phyloP scores from a whole-genome alignment of 139 green algal species.

The Chlamydomonas asymmetrica region DNA sequence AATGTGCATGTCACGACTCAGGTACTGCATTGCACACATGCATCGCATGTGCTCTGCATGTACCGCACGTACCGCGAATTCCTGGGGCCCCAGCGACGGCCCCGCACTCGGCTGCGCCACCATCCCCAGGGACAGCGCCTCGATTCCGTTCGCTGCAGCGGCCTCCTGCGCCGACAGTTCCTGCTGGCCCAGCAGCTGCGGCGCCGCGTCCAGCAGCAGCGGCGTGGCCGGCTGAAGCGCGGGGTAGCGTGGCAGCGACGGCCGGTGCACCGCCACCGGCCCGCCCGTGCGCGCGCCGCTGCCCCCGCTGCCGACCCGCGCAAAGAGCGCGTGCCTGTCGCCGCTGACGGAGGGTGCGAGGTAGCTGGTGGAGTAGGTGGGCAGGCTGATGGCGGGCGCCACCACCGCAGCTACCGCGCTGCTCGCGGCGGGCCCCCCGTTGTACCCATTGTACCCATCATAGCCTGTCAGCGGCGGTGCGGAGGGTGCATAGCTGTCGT shows the following conservation, averaged over 20 bases:
- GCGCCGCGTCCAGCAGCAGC: slow-evolving; percentile 43
- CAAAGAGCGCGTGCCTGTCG: slow-evolving; percentile 57
- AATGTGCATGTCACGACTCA: too few species aligned
- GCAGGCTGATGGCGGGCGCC: neutral
- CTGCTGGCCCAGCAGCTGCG: slow-evolving; percentile 13
- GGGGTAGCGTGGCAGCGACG: slow-evolving; percentile 44
- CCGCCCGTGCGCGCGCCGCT: neutral
- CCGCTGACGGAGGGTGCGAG: slow-evolving; percentile 8
- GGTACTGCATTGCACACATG: too few species aligned
- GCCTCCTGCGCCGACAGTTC: neutral
- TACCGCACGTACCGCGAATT: slow-evolving; percentile 63
- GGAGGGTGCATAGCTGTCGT: neutral
- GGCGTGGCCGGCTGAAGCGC: slow-evolving; percentile 38
- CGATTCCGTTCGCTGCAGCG: neutral
- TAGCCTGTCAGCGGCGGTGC: neutral
- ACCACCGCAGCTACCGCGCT: neutral
- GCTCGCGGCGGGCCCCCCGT: neutral
- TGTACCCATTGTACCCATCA: neutral
- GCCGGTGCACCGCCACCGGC: neutral
- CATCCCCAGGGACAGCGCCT: slow-evolving; percentile 9
- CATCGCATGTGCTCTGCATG: too few species aligned
- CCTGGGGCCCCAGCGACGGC: slow-evolving; percentile 68
- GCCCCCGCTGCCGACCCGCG: neutral
- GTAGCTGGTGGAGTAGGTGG: neutral
- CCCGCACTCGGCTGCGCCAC: slow-evolving; percentile 33